phyloP scores from a whole-genome alignment of 2,329 filamentous ascomycete species.

The Fusarium goolgardi region DNA sequence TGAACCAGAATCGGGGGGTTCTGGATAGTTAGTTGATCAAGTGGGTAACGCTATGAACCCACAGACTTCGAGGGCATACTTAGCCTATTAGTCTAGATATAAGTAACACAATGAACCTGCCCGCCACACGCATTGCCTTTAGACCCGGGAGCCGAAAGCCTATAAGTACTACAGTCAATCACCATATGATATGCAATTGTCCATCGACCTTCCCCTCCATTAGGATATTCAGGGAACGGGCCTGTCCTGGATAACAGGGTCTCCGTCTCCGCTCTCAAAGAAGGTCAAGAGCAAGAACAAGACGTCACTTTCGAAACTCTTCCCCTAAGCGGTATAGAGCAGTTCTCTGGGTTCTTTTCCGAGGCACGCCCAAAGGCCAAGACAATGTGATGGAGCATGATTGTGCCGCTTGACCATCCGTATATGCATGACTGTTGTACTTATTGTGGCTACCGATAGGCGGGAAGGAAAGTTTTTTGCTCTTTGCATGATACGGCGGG shows the following conservation, averaged over 20 bases:
- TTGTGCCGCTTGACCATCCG: not conserved
- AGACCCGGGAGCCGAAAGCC: not conserved
- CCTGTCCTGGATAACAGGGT: slow-evolving; percentile 21
- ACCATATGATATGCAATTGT: not conserved
- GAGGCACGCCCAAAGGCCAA: slow-evolving; percentile 21
- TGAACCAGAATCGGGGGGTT: not conserved
- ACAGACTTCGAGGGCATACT: not conserved
- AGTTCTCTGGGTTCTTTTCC: slow-evolving; percentile 8
- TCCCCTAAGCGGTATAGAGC: slow-evolving; percentile 4
- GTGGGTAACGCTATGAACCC: slow-evolving; percentile 7
- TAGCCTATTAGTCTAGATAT: not conserved
- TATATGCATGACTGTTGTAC: slow-evolving; percentile 15
- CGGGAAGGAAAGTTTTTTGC: slow-evolving; percentile 17
- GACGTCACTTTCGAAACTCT: slow-evolving; percentile 34
- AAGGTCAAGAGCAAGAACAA: slow-evolving; percentile 2
- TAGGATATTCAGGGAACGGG: slow-evolving; percentile 15
- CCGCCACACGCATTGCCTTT: not conserved
- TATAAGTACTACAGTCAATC: slow-evolving; percentile 10
- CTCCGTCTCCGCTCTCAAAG: slow-evolving; percentile 20
- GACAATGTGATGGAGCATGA: not conserved
- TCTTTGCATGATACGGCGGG: slow-evolving; percentile 23
- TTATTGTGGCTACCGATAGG: not conserved
- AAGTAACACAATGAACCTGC: slow-evolving; percentile 1
- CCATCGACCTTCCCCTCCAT: not conserved
- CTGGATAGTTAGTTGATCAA: not conserved